Evolutionary conservation across 169 alveolate genomes (phyloP), one percentile per base, ranked within the genome.

Genomic region (Plasmodium adleri): DNA sequence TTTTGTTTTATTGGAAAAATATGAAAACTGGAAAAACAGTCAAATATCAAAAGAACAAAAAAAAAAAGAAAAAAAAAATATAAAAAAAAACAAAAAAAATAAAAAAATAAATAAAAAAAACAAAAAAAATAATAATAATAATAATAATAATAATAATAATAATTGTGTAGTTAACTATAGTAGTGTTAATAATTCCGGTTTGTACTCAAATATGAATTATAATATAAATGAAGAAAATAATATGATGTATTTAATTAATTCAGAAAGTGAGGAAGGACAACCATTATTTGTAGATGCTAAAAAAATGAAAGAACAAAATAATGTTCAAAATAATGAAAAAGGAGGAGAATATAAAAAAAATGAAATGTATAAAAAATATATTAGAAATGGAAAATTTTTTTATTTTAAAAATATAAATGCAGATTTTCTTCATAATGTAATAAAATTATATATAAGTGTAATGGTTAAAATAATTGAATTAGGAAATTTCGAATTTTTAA

Each of bases 401-500:
- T 85, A 85, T 20, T 8, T 20, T 58, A 72, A 47, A 59, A 71
- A 45, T n/a, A 60, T 71, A 59, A 85, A 85, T 7, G 4, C 2
- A 49, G 58, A 26, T 85, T 85, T 71, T 71, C 5, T 85, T n/a
- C 5, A 15, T 20, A 43, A n/a, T 13, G 74, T 85, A 8, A 67
- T 85, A 10, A 71, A 71, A 24, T 45, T 85, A 74, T 85, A 71
- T 64, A 24, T 85, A 71, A 85, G 92, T 64, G 47, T 72, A 59
- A 59, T 85, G 6, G 62, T 85, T 54, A 85, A 85, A 59, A 85
- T 85, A 45, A 85, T 85, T 10, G 92, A 85, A 49, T 26, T 85
- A 9, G 92, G 92, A 9, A 85, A 85, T 47, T 85, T 58, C 45
- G 92, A 85, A 60, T 71, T 59, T 85, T 39, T 85, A 45, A 85